A percentile compares a stretch with the other conserved stretches of the same genome.
phyloP scores from a whole-genome alignment of 164 flowering plant genomes.

The Umbellularia californica region DNA sequence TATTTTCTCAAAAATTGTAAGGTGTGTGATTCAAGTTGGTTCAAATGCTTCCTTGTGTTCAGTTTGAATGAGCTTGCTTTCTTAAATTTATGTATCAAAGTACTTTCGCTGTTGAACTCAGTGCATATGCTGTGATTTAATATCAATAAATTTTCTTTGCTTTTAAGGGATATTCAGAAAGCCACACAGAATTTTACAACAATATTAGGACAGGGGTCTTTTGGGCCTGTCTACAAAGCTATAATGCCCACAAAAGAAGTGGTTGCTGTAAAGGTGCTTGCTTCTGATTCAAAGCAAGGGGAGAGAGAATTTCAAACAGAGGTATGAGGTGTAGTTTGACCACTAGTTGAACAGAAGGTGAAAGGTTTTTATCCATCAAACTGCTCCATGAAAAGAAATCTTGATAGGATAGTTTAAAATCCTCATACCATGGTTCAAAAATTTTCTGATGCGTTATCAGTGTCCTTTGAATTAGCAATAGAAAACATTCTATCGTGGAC shows the following conservation, averaged over 20 bases:
- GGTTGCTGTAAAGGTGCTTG: conserved; percentile 81
- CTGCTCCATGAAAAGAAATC: background rate
- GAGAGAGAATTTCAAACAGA: conserved; percentile 90
- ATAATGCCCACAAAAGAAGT: conserved; percentile 57
- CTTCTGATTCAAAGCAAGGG: conserved; percentile 82
- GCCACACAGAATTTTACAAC: conserved; percentile 91
- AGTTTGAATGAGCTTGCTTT: background rate
- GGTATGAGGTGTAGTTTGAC: conserved; percentile 31
- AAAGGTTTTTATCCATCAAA: background rate
- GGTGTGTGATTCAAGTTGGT: no score
- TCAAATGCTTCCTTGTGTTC: background rate
- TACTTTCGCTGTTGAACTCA: background rate
- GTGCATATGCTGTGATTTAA: background rate
- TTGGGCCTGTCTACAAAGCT: conserved; percentile 96
- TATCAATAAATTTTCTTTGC: conserved; percentile 5
- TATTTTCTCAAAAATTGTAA: no score
- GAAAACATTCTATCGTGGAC: no score
- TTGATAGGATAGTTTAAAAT: background rate
- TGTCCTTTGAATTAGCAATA: no score
- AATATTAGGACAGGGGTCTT: conserved; percentile 86
- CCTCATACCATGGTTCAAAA: no score
- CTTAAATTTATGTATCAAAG: background rate
- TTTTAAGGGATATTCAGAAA: conserved; percentile 82
- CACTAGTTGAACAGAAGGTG: background rate
- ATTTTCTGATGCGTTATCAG: background rate